A percentile compares a stretch with the other conserved stretches of the same genome.
Conservation (phyloP, 2,329 filamentous ascomycete genomes). For the Stagonosporopsis vannaccii region DNA sequence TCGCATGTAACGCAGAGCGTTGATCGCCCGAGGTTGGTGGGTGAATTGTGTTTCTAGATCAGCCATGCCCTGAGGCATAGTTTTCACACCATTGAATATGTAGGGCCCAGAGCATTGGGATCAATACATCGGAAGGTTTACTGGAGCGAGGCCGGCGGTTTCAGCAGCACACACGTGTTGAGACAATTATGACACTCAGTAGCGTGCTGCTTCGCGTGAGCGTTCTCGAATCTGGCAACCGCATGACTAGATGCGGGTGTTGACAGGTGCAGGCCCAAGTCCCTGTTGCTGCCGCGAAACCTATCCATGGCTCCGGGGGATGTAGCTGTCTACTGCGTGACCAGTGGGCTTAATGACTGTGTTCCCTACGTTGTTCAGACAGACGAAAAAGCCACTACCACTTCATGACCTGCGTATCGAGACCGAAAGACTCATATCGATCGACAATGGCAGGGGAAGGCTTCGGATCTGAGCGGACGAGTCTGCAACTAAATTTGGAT, state of each 20-base stretch:
- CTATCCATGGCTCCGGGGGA: neutral
- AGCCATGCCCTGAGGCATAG: neutral
- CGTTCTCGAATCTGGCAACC: conserved; percentile 2
- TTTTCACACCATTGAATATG: neutral
- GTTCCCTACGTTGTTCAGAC: neutral
- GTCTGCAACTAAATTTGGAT: neutral
- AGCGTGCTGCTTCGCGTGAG: neutral
- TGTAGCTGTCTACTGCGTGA: neutral
- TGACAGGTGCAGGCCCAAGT: conserved; percentile 4
- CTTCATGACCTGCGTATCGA: neutral
- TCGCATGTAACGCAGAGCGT: neutral
- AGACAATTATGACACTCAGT: conserved; percentile 16
- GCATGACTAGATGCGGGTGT: conserved; percentile 1
- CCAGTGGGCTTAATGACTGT: neutral
- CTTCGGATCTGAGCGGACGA: neutral
- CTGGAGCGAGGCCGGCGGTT: conserved; percentile 5
- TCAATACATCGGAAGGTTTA: conserved; percentile 10
- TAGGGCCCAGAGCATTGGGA: conserved; percentile 4
- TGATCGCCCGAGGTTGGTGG: neutral
- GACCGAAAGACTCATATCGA: neutral
- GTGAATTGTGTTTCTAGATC: conserved; percentile 6
- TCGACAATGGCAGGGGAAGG: neutral
- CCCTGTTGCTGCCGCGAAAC: neutral
- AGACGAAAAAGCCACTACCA: conserved; percentile 2
- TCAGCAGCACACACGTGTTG: conserved; percentile 7